Conservation (phyloP, 805 yeast species). For the Yarrowia sp. region DNA sequence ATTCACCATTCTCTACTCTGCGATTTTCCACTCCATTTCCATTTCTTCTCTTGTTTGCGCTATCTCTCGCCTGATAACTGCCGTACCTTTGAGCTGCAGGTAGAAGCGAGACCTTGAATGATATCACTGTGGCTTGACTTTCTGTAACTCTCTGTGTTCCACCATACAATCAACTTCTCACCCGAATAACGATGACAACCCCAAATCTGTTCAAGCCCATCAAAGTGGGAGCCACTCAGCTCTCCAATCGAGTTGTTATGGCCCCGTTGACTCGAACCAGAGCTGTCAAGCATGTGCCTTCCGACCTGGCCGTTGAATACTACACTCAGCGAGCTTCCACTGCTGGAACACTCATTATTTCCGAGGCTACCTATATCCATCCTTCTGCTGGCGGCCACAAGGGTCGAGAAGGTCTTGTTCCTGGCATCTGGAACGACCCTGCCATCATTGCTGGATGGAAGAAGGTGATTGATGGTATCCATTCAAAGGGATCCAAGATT, state of each 20-base stretch:
- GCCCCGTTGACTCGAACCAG: constrained; percentile 63
- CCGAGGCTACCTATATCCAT: constrained; percentile 61
- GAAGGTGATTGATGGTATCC: constrained; percentile 55
- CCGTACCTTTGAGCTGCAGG: constrained; percentile 2
- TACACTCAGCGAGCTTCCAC: constrained; percentile 62
- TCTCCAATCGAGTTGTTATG: constrained; percentile 54
- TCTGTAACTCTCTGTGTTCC: too few relatives aligned
- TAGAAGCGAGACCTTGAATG: background rate
- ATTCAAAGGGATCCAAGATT: constrained; percentile 52
- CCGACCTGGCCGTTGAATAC: constrained; percentile 58
- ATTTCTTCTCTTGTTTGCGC: background rate
- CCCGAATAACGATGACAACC: background rate
- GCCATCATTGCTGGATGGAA: constrained; percentile 82
- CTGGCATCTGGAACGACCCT: constrained; percentile 69
- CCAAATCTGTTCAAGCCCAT: constrained; percentile 49
- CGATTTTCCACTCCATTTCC: too few relatives aligned
- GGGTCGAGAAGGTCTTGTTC: constrained; percentile 47
- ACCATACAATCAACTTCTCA: background rate
- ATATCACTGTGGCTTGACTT: background rate
- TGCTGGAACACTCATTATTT: constrained; percentile 64
- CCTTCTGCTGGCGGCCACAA: constrained; percentile 19
- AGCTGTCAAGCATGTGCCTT: constrained; percentile 51
- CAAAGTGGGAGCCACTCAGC: constrained; percentile 49
- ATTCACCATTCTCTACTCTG: too few relatives aligned
- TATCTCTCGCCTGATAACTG: background rate